Evolutionary conservation across 2,329 filamentous ascomycete species (phyloP), one percentile per base, ranked within the genome.

Genomic region (Trichoderma semiorbis): DNA sequence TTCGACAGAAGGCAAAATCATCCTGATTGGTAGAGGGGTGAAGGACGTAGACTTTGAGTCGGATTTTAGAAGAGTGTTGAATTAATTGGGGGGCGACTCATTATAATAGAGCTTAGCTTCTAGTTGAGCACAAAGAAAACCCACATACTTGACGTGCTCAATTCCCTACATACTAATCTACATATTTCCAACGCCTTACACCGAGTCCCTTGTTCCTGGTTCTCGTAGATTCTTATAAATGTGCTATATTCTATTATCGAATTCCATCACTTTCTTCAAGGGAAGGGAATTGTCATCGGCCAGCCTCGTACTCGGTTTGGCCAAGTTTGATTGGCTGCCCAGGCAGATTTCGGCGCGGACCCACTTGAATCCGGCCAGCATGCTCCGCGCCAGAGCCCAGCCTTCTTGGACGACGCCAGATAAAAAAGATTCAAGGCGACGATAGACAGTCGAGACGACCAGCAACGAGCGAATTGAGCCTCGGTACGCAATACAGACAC

Each of bases 1-100:
- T 14, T 73, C 78, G 12, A 74, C 75, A 30, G 75, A 80, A 47
- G 87, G 90, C 26, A 92, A 92, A 78, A 82, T 92, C 63, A 87
- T 92, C 11, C 76, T 92, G 60, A 92, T 92, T 78, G 90, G 90
- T 58, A 84, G 88, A 72, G 82, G 86, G 57, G 77, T 92, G 69
- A 82, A 80, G 24, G 80, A 79, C n/a, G 81, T 86, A 60, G 82
- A 87, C 70, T 88, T 92, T 75, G 81, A 83, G 74, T 77, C 79
- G 67, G 91, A 83, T 72, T 80, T 85, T 62, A 76, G 74, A 61
- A 69, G 73, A 79, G 72, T 75, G 12, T 53, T 82, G 11, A 73
- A 74, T 39, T 77, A 71, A 74, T 65, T 3, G 10, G 10, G 34
- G 11, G 14, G 7, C 55, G n/a, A 47, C n/a, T 6, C 21, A 39